These are phyloP conservation scores for Porphyrellus cyaneotinctus DNA, from an alignment of 768 basidiomycete genomes.

Conservation along the genomic window DNA sequence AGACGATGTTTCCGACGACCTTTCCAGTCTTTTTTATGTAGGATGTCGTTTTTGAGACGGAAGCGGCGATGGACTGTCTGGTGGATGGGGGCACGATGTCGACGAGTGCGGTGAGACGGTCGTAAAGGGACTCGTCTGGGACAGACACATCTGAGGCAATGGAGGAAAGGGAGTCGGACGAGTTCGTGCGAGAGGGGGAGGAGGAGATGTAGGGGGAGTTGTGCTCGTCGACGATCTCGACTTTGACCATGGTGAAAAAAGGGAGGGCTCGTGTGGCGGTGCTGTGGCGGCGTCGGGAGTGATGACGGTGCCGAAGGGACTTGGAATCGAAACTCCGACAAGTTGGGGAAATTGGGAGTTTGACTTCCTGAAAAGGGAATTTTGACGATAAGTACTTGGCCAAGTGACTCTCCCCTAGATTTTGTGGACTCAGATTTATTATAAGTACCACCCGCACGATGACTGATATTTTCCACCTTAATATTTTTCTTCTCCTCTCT, in stretches of 20 bases:
- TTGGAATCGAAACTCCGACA: conserved; percentile 26
- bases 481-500: conserved; percentile 22
- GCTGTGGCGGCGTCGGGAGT: conserved; percentile 18
- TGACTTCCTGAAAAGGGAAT: conserved; percentile 3
- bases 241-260: conserved; percentile 74
- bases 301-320: conserved; percentile 28
- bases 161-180: conserved; percentile 73
- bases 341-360: neutral
- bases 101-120: conserved; percentile 86
- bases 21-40: conserved; percentile 66
- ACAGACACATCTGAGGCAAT: conserved; percentile 65
- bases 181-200: conserved; percentile 67
- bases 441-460: conserved; percentile 22
- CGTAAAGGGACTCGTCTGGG: conserved; percentile 77
- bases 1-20: conserved; percentile 82
- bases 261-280: conserved; percentile 9
- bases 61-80: conserved; percentile 66
- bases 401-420: conserved; percentile 16
- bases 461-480: conserved; percentile 20
- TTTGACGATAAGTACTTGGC: conserved; percentile 26
- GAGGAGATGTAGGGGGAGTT: conserved; percentile 71
- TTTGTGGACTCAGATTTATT: conserved; percentile 13
- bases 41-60: conserved; percentile 54
- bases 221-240: conserved; percentile 83
- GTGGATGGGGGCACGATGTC: conserved; percentile 95